phyloP scores from a whole-genome alignment of 176 grass and related monocot species.

The Carex pumila region DNA sequence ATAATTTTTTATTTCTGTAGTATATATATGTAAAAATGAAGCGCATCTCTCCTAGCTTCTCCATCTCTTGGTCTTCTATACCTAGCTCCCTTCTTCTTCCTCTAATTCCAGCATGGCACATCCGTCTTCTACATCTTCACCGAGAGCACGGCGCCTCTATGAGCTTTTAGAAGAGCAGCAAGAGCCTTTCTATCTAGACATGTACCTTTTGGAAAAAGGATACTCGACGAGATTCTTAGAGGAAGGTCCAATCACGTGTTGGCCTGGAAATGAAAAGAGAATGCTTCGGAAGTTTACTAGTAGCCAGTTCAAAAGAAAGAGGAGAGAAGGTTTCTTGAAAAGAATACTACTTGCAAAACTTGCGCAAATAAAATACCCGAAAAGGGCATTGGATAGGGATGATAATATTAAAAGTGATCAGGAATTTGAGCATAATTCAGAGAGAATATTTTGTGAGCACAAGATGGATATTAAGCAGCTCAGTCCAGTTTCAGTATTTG shows the following conservation, averaged over 20 bases:
- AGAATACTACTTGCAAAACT: slow-evolving; percentile 49
- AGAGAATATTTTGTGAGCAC: background rate
- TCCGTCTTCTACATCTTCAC: slow-evolving; percentile 31
- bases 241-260: slow-evolving; percentile 46
- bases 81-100: background rate
- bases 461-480: slow-evolving; percentile 50
- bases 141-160: slow-evolving; percentile 41
- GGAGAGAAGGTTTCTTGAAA: slow-evolving; percentile 23
- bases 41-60: background rate
- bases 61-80: background rate
- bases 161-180: slow-evolving; percentile 85
- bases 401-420: background rate
- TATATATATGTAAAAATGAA: background rate
- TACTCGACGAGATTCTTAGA: slow-evolving; percentile 41
- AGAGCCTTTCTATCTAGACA: slow-evolving; percentile 73
- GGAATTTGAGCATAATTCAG: background rate
- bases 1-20: too few species aligned
- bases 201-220: slow-evolving; percentile 80
- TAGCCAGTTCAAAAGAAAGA: slow-evolving; percentile 14
- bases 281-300: slow-evolving; percentile 36
- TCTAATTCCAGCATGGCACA: slow-evolving; percentile 24
- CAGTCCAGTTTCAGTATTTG: slow-evolving; percentile 77
- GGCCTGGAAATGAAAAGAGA: slow-evolving; percentile 36
- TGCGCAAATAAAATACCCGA: slow-evolving; percentile 21
- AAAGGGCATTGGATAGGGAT: background rate